phyloP scores from a whole-genome alignment of 2,329 filamentous ascomycete genomes.

The Monosporascus sp. region DNA sequence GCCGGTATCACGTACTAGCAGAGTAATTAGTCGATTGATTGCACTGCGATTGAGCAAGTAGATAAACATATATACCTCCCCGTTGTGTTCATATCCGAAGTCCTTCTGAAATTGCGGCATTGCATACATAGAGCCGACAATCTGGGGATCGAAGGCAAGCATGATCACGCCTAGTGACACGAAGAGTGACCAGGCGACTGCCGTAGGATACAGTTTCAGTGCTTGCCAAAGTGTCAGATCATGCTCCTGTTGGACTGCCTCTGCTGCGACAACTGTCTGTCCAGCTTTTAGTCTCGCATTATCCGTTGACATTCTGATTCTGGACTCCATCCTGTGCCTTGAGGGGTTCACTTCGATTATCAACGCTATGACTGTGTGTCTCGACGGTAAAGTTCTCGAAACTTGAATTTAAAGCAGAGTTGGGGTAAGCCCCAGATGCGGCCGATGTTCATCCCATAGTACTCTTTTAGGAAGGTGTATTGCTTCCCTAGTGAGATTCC shows the following conservation, averaged over 20 bases:
- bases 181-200: constrained; percentile 51
- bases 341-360: neutral
- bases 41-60: neutral
- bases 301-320: neutral
- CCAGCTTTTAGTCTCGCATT: constrained; percentile 11
- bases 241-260: constrained; percentile 36
- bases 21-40: neutral
- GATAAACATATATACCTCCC: constrained; percentile 20
- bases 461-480: too few species aligned
- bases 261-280: constrained; percentile 15
- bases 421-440: too few species aligned
- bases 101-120: constrained; percentile 30
- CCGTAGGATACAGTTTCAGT: constrained; percentile 37
- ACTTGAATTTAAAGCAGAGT: neutral
- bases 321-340: neutral
- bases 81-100: constrained; percentile 25
- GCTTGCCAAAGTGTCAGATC: constrained; percentile 35
- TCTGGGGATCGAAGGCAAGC: constrained; percentile 59
- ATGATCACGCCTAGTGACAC: constrained; percentile 57
- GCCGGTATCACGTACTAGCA: constrained; percentile 27
- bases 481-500: too few species aligned
- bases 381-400: neutral
- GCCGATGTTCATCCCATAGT: too few species aligned
- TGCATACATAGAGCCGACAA: constrained; percentile 56
- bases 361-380: neutral